Conservation (phyloP, 1,139 yeast species). For the Yamadazyma membranifaciens region DNA sequence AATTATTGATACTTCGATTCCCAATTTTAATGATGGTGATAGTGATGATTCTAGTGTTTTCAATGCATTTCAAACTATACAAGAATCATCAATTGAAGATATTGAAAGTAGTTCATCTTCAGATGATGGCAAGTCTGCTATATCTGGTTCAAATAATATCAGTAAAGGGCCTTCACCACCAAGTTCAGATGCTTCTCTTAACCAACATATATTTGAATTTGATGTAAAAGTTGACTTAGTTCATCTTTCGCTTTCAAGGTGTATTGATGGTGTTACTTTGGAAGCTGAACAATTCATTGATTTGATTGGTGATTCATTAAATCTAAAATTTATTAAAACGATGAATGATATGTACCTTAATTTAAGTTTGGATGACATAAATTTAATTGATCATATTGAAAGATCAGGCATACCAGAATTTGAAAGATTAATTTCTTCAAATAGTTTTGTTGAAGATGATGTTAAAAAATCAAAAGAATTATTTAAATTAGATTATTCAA, state of each 20-base stretch:
- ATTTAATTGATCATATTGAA: conserved; percentile 75
- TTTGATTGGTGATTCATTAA: conserved; percentile 64
- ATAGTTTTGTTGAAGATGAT: conserved; percentile 38
- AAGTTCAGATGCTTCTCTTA: conserved; percentile 19
- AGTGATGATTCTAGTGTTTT: conserved; percentile 33
- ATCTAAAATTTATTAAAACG: conserved; percentile 59
- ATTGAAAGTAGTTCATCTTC: conserved; percentile 4
- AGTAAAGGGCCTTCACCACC: neutral
- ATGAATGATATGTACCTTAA: conserved; percentile 64
- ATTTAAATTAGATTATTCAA: conserved; percentile 59
- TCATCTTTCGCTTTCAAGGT: conserved; percentile 62
- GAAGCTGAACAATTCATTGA: conserved; percentile 71
- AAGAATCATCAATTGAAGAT: conserved; percentile 21
- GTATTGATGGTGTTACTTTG: conserved; percentile 60
- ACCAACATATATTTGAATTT: conserved; percentile 69
- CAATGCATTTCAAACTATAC: conserved; percentile 30
- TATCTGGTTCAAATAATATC: no score
- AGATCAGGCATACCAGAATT: conserved; percentile 61
- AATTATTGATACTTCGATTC: conserved; percentile 68
- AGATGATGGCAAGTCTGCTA: neutral
- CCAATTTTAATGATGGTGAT: conserved; percentile 46
- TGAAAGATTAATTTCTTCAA: conserved; percentile 69
- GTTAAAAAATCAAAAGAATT: conserved; percentile 41
- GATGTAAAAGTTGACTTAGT: conserved; percentile 66
- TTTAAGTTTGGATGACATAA: conserved; percentile 60